Percentiles rank a stretch among this genome's conserved stretches.
Evolutionary conservation across 495 filamentous ascomycete species (phyloP).

Genomic region (Daldinia vernicosa): DNA sequence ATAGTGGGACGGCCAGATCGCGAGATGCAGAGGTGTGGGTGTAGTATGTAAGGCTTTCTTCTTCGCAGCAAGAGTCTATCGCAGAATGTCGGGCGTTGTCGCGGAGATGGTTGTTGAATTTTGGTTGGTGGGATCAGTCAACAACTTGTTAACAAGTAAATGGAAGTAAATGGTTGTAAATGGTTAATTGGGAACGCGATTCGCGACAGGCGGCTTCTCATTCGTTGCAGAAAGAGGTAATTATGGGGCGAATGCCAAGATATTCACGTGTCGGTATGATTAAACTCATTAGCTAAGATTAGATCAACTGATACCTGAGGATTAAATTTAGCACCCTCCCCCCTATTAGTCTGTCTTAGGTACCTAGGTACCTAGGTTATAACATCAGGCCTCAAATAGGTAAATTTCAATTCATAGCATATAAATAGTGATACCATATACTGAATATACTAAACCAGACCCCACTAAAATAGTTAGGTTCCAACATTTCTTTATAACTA

Average conservation of each 20-base stretch:
- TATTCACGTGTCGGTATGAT: slow-evolving; percentile 37
- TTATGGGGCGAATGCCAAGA: slow-evolving; percentile 28
- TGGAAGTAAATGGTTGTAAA: background rate
- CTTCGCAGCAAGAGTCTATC: slow-evolving; percentile 14
- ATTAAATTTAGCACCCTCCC: background rate
- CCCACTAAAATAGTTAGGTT: background rate
- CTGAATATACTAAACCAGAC: no score
- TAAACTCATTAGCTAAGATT: slow-evolving; percentile 2
- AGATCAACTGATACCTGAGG: background rate
- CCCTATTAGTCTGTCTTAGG: background rate
- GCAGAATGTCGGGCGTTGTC: slow-evolving; percentile 35
- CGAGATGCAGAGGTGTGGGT: background rate
- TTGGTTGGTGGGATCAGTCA: slow-evolving; percentile 42
- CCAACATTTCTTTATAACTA: no score
- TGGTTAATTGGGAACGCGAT: slow-evolving; percentile 41
- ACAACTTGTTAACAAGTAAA: slow-evolving; percentile 38
- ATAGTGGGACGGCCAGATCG: slow-evolving; percentile 1
- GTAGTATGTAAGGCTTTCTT: slow-evolving; percentile 15
- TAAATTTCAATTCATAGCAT: background rate
- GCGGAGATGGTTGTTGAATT: slow-evolving; percentile 38
- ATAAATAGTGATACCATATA: background rate
- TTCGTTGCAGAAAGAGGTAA: slow-evolving; percentile 27
- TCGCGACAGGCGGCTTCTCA: slow-evolving; percentile 43
- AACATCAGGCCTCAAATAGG: background rate
- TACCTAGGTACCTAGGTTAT: no score